A percentile compares a stretch with the other conserved stretches of the same genome.
phyloP scores from a whole-genome alignment of 495 filamentous ascomycete genomes.

The Xylaria nigripes region DNA sequence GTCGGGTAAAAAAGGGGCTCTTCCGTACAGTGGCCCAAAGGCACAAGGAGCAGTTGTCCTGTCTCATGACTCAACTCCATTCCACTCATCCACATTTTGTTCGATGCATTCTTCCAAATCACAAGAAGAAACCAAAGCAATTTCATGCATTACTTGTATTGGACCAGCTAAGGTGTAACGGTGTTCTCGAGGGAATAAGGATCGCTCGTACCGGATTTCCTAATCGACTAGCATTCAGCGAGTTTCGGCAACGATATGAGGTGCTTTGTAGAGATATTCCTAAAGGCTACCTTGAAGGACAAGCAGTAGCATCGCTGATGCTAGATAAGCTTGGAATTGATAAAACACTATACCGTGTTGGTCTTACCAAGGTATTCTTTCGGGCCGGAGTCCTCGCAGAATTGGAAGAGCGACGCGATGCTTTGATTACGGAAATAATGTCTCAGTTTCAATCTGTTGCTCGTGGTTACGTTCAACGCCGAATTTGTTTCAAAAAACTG shows the following conservation, averaged over 20 bases:
- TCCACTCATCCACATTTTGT: constrained; percentile 98
- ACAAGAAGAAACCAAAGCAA: constrained; percentile 95
- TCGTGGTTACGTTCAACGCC: constrained; percentile 78
- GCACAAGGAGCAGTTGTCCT: constrained; percentile 94
- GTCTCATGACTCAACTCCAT: constrained; percentile 89
- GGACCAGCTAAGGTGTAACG: constrained; percentile 94
- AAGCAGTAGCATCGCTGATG: constrained; percentile 76
- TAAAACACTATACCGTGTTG: constrained; percentile 78
- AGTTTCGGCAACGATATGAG: constrained; percentile 94
- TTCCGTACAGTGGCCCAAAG: constrained; percentile 96
- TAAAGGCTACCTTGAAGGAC: constrained; percentile 84
- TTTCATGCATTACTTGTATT: constrained; percentile 82
- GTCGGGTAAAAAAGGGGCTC: constrained; percentile 90
- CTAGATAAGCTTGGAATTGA: constrained; percentile 84
- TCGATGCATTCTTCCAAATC: constrained; percentile 94
- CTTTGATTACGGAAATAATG: constrained; percentile 87
- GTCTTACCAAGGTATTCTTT: constrained; percentile 97
- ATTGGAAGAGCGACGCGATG: constrained; percentile 88
- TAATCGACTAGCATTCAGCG: constrained; percentile 82
- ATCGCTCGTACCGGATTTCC: constrained; percentile 99
- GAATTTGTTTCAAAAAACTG: constrained; percentile 81
- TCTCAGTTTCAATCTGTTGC: constrained; percentile 88
- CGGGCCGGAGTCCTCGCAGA: constrained; percentile 92
- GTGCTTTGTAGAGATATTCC: constrained; percentile 89
- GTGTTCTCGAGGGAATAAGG: constrained; percentile 94